Percentiles rank a stretch among this genome's conserved stretches.
phyloP scores from a whole-genome alignment of 805 yeast genomes.

The Teunomyces tritomae region DNA sequence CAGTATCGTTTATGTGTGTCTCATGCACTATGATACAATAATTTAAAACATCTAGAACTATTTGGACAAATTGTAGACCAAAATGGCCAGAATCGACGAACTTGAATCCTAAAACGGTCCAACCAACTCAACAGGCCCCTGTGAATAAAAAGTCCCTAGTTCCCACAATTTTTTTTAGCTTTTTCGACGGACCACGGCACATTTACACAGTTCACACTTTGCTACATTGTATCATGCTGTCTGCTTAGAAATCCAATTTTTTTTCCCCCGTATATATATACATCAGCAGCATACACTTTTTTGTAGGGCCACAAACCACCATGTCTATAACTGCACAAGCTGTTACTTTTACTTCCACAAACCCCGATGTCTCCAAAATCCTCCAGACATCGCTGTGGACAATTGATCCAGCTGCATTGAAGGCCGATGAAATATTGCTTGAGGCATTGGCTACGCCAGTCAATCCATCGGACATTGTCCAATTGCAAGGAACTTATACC shows the following conservation, averaged over 20 bases:
- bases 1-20: not conserved
- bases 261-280: too few species aligned
- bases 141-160: too few species aligned
- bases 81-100: too few species aligned
- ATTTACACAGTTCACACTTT: too few species aligned
- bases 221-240: not conserved
- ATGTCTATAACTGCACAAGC: slow-evolving; percentile 22
- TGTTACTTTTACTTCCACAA: slow-evolving; percentile 22
- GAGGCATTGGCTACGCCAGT: slow-evolving; percentile 77
- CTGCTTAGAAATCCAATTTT: not conserved
- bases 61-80: not conserved
- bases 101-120: too few species aligned
- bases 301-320: not conserved
- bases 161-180: too few species aligned
- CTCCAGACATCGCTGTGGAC: slow-evolving; percentile 18
- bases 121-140: too few species aligned
- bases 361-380: slow-evolving; percentile 17
- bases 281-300: too few species aligned
- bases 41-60: not conserved
- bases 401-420: slow-evolving; percentile 20
- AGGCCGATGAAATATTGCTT: slow-evolving; percentile 49
- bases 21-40: not conserved
- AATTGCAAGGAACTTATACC: slow-evolving; percentile 83
- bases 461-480: slow-evolving; percentile 88
- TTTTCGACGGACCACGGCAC: too few species aligned